Evolutionary conservation across 768 basidiomycete genomes (phyloP).

Genomic region (Russula sp.): DNA sequence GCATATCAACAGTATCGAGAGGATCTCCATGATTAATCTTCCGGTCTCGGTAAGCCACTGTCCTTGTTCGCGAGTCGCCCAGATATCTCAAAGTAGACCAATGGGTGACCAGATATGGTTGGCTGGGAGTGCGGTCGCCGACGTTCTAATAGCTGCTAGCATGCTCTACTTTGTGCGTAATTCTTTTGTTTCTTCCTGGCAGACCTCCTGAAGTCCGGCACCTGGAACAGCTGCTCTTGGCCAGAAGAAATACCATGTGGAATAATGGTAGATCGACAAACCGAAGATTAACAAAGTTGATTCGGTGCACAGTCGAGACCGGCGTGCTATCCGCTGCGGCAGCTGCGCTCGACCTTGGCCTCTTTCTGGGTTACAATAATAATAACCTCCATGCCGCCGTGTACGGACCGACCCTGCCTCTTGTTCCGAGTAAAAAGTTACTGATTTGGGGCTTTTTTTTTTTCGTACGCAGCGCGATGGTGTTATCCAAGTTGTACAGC

Average conservation of each 20-base stretch:
- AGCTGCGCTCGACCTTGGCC: neutral
- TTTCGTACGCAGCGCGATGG: neutral
- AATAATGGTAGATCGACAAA: neutral
- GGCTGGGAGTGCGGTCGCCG: neutral
- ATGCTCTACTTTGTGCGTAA: constrained; percentile 5
- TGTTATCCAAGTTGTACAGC: constrained; percentile 9
- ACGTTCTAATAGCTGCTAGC: neutral
- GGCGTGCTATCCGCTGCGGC: neutral
- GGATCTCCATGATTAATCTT: neutral
- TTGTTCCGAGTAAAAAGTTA: too few species aligned
- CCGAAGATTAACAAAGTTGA: neutral
- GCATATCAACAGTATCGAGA: neutral
- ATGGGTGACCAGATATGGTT: neutral
- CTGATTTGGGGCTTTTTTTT: neutral
- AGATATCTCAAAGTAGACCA: neutral
- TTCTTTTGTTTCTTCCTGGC: neutral
- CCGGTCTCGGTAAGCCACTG: neutral
- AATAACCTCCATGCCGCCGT: neutral
- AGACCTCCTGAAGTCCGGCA: neutral
- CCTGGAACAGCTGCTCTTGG: neutral
- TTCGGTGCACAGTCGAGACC: constrained; percentile 1
- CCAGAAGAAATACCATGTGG: neutral
- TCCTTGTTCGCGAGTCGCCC: neutral
- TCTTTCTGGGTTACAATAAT: neutral
- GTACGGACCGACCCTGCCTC: too few species aligned